A percentile compares a stretch with the other conserved stretches of the same genome.
phyloP scores from a whole-genome alignment of 495 filamentous ascomycete genomes.

The Aeminium ludgeri region DNA sequence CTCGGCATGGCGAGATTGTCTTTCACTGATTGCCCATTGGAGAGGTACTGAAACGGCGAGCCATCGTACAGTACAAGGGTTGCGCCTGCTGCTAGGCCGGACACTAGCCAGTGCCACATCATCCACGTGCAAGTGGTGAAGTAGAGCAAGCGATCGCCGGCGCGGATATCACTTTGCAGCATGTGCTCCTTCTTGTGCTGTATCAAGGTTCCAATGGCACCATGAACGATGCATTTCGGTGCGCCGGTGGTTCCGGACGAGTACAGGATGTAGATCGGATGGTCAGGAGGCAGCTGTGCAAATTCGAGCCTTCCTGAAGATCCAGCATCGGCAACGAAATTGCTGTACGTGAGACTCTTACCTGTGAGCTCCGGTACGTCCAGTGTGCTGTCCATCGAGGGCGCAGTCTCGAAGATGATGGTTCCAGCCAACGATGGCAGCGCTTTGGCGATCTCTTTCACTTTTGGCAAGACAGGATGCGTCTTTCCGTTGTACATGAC shows the following conservation, averaged over 20 bases:
- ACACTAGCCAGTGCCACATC: constrained; percentile 96
- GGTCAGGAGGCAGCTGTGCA: constrained; percentile 56
- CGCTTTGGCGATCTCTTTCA: constrained; percentile 47
- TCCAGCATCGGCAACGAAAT: constrained; percentile 31
- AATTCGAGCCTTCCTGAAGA: constrained; percentile 37
- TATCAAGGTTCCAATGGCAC: constrained; percentile 67
- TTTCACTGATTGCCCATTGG: constrained; percentile 22
- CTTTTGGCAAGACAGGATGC: constrained; percentile 55
- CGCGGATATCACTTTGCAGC: constrained; percentile 60
- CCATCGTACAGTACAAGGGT: constrained; percentile 80
- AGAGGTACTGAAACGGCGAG: constrained; percentile 48
- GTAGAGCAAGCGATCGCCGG: constrained; percentile 54
- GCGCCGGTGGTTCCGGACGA: constrained; percentile 78
- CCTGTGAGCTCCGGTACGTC: not conserved
- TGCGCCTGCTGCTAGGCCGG: constrained; percentile 58
- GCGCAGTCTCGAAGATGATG: constrained; percentile 49
- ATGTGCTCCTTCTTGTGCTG: constrained; percentile 92
- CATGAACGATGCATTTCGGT: constrained; percentile 85
- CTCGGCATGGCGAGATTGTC: constrained; percentile 54
- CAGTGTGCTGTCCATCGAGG: constrained; percentile 23
- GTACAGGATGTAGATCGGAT: constrained; percentile 81
- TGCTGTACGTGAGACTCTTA: constrained; percentile 31
- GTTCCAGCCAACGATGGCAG: constrained; percentile 47
- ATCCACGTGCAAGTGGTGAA: constrained; percentile 89
- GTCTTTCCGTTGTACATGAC: constrained; percentile 77